Percentiles rank a stretch among this genome's conserved stretches.
phyloP scores from a whole-genome alignment of 108 stramenopile species.

The Fragilariopsis cylindrus region DNA sequence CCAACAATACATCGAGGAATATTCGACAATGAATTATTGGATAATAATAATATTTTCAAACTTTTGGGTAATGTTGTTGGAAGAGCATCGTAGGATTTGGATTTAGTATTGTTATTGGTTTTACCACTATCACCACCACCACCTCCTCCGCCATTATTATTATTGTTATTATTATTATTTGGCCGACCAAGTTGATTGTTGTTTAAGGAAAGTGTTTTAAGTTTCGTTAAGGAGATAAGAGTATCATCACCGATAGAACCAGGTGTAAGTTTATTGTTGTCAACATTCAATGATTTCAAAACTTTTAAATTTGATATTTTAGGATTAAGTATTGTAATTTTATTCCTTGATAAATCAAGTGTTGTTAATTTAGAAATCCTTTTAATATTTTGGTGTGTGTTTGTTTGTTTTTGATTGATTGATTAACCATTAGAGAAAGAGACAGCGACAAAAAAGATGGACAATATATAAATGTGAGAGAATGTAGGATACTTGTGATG shows the following conservation, averaged over 20 bases:
- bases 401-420: background rate
- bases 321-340: constrained; percentile 37
- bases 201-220: constrained; percentile 68
- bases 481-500: background rate
- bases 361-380: constrained; percentile 67
- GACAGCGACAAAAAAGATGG: too few relatives aligned
- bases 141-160: background rate
- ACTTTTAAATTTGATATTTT: constrained; percentile 50
- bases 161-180: background rate
- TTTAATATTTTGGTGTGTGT: background rate
- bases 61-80: constrained; percentile 51
- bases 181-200: constrained; percentile 61
- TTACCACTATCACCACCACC: background rate
- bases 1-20: constrained; percentile 49
- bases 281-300: constrained; percentile 78
- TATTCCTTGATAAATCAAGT: constrained; percentile 79
- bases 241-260: constrained; percentile 40
- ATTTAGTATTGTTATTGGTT: too few relatives aligned
- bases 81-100: background rate
- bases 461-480: too few relatives aligned
- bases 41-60: constrained; percentile 62
- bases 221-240: constrained; percentile 54
- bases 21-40: constrained; percentile 51
- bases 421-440: too few relatives aligned
- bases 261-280: constrained; percentile 61